These are phyloP conservation scores for Climacium dendroides DNA, from an alignment of 225 moss, liverwort and hornwort species.

Conservation along the genomic window DNA sequence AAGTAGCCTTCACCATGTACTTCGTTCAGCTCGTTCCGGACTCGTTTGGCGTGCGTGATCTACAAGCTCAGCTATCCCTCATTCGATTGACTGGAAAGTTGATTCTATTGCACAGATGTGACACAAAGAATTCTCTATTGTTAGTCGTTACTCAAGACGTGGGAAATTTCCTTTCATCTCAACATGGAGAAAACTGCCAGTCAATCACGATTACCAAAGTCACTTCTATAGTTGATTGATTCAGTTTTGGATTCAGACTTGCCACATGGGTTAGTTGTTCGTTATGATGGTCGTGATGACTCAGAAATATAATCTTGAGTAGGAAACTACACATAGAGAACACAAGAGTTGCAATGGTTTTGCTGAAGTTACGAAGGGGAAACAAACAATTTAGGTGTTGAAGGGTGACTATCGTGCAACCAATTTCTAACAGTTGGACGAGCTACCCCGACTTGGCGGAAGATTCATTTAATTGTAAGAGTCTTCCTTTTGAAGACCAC, in stretches of 20 bases:
- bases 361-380: background rate
- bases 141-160: background rate
- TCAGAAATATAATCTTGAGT: background rate
- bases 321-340: background rate
- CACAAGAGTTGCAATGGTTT: background rate
- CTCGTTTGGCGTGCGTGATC: conserved; percentile 5
- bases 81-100: conserved; percentile 26
- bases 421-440: conserved; percentile 21
- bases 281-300: background rate
- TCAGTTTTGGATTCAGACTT: too few relatives aligned
- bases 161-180: background rate
- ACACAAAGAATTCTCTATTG: background rate
- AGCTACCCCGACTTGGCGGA: background rate
- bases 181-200: background rate
- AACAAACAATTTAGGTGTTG: background rate
- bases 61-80: conserved; percentile 19
- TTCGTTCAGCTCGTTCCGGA: conserved; percentile 7
- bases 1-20: conserved; percentile 5
- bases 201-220: background rate
- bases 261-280: background rate
- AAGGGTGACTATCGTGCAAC: background rate
- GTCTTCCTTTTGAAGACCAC: background rate
- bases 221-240: background rate
- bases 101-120: conserved; percentile 15
- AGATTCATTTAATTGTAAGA: too few relatives aligned